phyloP scores from a whole-genome alignment of 208 protist genomes.

The Trichomonas gallinae region DNA sequence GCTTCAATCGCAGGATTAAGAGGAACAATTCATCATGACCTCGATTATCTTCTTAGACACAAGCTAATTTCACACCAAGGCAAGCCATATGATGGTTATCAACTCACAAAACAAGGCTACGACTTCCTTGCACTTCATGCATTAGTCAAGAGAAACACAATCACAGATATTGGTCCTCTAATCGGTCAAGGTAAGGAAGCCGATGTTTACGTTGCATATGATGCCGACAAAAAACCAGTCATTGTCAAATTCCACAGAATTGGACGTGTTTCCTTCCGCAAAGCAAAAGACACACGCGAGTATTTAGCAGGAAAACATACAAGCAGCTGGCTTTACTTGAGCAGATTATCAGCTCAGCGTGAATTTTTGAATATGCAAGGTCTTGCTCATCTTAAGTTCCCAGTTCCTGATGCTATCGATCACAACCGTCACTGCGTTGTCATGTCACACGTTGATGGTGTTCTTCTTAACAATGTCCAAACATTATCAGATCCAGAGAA shows the following conservation, averaged over 20 bases:
- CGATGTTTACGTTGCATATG: conserved; percentile 72
- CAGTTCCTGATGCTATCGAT: conserved; percentile 82
- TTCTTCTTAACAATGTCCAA: neutral
- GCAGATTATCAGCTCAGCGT: conserved; percentile 79
- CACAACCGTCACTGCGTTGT: conserved; percentile 89
- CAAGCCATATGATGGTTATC: conserved; percentile 73
- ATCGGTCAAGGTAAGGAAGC: conserved; percentile 98
- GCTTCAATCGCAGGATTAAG: conserved; percentile 70
- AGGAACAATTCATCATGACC: neutral
- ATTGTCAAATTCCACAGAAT: conserved; percentile 60
- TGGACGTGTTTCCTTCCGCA: conserved; percentile 87
- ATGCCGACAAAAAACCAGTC: conserved; percentile 51
- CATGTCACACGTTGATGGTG: conserved; percentile 66
- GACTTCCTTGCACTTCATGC: conserved; percentile 90
- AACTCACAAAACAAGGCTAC: conserved; percentile 90
- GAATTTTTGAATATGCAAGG: conserved; percentile 94
- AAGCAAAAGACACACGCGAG: conserved; percentile 81
- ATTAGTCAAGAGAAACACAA: conserved; percentile 65
- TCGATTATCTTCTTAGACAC: neutral
- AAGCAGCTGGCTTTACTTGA: conserved; percentile 92
- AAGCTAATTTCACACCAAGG: neutral
- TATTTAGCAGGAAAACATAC: conserved; percentile 70
- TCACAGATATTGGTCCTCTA: conserved; percentile 70
- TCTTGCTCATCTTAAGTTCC: conserved; percentile 79
- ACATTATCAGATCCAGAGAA: neutral